phyloP scores from a whole-genome alignment of 78 protist genomes.

The Diacronema lutheri region DNA sequence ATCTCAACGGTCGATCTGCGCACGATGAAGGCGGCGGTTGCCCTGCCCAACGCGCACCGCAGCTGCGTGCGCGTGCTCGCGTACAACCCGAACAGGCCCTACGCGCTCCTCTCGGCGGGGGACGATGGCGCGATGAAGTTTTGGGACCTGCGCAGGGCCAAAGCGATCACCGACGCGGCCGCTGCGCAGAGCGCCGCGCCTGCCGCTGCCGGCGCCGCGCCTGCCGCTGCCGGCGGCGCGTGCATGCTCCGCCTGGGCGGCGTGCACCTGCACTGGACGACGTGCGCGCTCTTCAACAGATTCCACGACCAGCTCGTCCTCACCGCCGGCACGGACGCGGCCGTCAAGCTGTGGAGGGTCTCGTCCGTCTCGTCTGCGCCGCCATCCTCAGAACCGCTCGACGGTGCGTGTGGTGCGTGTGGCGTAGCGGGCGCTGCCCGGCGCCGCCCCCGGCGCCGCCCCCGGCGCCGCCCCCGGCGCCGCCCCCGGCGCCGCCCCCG shows the following conservation, averaged over 20 bases:
- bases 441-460: too few species aligned
- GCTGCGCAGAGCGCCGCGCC: too few species aligned
- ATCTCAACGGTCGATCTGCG: background rate
- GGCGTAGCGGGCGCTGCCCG: too few species aligned
- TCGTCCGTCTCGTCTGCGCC: background rate
- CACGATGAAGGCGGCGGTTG: background rate
- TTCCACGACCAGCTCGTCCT: slow-evolving; percentile 22
- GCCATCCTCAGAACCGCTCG: background rate
- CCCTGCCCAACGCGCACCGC: background rate
- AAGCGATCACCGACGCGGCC: background rate
- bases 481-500: too few species aligned
- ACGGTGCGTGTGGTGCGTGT: too few species aligned
- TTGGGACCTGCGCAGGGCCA: slow-evolving; percentile 24
- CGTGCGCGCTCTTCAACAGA: background rate
- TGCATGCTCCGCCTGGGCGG: too few species aligned
- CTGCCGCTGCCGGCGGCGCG: too few species aligned
- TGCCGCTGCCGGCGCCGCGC: too few species aligned
- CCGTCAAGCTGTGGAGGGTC: slow-evolving; percentile 7
- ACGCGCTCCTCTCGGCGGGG: background rate
- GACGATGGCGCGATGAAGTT: background rate
- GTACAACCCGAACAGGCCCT: slow-evolving; percentile 12
- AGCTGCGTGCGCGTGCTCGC: background rate
- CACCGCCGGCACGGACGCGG: background rate
- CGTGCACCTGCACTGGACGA: slow-evolving; percentile 3
- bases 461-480: too few species aligned